These are phyloP conservation scores for Collybiopsis luxurians DNA, from an alignment of 768 basidiomycete species.

Conservation along the genomic window DNA sequence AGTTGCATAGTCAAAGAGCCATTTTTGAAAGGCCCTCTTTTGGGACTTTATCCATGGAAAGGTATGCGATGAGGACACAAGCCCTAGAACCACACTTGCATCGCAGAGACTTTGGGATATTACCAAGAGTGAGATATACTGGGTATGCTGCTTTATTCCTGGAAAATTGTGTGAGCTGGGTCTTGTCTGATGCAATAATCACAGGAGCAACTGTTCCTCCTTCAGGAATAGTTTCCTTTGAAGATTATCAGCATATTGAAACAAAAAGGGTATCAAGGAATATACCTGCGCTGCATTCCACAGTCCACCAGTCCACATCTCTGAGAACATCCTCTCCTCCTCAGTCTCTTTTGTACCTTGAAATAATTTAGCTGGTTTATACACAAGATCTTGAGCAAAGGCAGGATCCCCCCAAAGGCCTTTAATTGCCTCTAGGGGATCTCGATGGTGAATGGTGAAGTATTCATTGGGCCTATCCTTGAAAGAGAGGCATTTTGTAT, in stretches of 20 bases:
- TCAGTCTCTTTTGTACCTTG: too few species aligned
- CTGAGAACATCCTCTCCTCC: constrained; percentile 5
- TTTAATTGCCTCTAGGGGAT: constrained; percentile 8
- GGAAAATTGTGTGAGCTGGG: constrained; percentile 22
- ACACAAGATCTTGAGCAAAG: constrained; percentile 7
- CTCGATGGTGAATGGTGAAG: constrained; percentile 9
- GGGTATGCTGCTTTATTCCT: constrained; percentile 30
- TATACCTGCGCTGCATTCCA: constrained; percentile 9
- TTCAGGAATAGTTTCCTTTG: background rate
- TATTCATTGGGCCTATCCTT: background rate
- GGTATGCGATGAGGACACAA: constrained; percentile 13
- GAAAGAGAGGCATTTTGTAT: constrained; percentile 13
- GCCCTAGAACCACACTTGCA: background rate
- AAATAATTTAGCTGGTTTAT: background rate
- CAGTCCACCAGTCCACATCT: constrained; percentile 17
- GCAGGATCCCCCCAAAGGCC: constrained; percentile 11
- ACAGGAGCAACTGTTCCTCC: background rate
- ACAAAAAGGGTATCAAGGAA: background rate
- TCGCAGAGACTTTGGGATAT: constrained; percentile 21
- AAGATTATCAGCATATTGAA: background rate
- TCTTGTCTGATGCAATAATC: constrained; percentile 26
- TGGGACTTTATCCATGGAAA: constrained; percentile 7
- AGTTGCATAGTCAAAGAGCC: too few species aligned
- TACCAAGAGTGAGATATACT: constrained; percentile 31
- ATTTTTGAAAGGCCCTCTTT: background rate